Evolutionary conservation across 1,284 basidiomycete species (phyloP), one percentile per base, ranked within the genome.

Genomic region (Boletellus sp.): DNA sequence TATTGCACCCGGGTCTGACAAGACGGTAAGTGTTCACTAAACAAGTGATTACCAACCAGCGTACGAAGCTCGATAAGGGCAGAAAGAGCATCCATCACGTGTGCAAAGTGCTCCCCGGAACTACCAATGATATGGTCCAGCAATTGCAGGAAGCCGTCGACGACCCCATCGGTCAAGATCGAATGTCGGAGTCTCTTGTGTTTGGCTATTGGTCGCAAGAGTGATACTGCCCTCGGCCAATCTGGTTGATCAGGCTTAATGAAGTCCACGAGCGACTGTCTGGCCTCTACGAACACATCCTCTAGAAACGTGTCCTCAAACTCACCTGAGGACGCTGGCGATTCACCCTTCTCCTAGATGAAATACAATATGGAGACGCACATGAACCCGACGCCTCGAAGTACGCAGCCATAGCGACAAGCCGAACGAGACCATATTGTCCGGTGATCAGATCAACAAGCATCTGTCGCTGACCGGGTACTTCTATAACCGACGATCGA

Each of bases 191-290:
- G 47, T 13, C 19, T 32, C 32, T 57, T 40, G 28, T 56, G 55
- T 37, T 53, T 56, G 26, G 37, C 55, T 12, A 56, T 38, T 6
- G 55, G 55, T 19, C 55, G 54, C 15, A 56, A 41, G 40, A 56
- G 55, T 8, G 55, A 54, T 13, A 57, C 55, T 15, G 50, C 55
- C 47, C 55, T 57, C 19, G 55, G 55, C 54, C 55, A 57, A 35
- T 56, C 55, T 0, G 54, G 50, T 19, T 56, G 55, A 37, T 56
- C 50, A 13, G 43, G 47, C n/a, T 49, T 49, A 3, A 56, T 53
- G 2, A 45, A 49, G 32, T 44, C 19, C 22, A 43, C n/a, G 5
- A 56, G 44, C 7, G 54, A 57, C n/a, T 53, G 44, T 33, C 37
- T 40, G 7, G 55, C 55, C 13, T 56, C 55, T 13, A 35, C n/a